Evolutionary conservation across 768 basidiomycete genomes (phyloP), one percentile per base, ranked within the genome.

Genomic region (Termitomyces sp.): DNA sequence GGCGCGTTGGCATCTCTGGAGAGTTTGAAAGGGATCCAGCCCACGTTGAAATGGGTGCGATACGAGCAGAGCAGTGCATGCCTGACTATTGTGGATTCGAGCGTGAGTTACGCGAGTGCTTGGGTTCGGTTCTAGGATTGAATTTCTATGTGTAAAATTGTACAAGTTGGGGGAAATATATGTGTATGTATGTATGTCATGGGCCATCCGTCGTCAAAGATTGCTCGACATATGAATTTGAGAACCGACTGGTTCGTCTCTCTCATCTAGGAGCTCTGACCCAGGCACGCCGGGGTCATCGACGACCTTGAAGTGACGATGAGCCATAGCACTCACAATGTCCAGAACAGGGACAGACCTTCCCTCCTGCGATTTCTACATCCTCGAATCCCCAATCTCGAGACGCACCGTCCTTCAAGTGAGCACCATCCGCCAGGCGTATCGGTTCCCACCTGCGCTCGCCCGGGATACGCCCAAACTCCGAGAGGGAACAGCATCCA

Each of bases 51-150:
- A 60, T 99, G 93, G 85, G 91, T 97, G 23, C 77, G 87, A 62
- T 99, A 99, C 70, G 94, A 91, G 67, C 96, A 98, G 72, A 98
- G 94, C 67, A 89, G 85, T 65, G 75, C 79, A 55, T 94, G 91
- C 66, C 61, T 75, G 61, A 82, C 71, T 17, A 66, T 89, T 53
- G 71, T 76, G 47, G 91, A 94, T 69, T 91, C 89, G 35, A 98
- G 96, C 66, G 97, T 99, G 21, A 96, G 94, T 70, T 99, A 99
- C 67, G 95, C 94, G 8, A 96, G 94, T 67, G 97, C 87, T 31
- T 94, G 85, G 72, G 73, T 92, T 44, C 78, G 74, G 37, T 81
- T 91, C 68, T 88, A 75, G 55, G 51, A 11, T 2, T 5, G 43
- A 5, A 17, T 3, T 17, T 19, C 10, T 6, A 11, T 19, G 9